Evolutionary conservation across 352 stramenopile genomes (phyloP).

Genomic region (Phytophthora vignae): DNA sequence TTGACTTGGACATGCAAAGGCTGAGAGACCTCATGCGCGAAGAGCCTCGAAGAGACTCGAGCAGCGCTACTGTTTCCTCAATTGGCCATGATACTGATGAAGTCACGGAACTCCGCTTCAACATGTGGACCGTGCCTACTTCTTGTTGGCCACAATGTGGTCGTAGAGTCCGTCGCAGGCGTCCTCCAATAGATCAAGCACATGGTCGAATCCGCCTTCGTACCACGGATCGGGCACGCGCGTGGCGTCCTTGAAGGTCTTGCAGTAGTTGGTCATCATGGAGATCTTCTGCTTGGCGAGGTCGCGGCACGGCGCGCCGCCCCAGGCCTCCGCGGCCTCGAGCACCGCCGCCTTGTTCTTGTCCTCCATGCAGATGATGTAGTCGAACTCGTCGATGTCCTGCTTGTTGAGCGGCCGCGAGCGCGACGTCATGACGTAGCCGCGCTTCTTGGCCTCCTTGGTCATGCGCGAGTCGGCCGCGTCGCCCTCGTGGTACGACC

Average conservation of each 20-base stretch:
- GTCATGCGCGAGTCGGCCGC: slow-evolving; percentile 83
- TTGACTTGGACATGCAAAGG: too few relatives aligned
- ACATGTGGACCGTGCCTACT: background rate
- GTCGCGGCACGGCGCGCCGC: slow-evolving; percentile 57
- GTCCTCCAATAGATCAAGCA: slow-evolving; percentile 91
- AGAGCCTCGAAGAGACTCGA: too few relatives aligned
- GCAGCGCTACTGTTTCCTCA: too few relatives aligned
- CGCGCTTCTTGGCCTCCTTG: slow-evolving; percentile 85
- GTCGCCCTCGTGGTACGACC: slow-evolving; percentile 92
- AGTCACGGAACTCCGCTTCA: background rate
- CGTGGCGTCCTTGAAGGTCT: slow-evolving; percentile 60
- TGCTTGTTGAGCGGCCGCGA: slow-evolving; percentile 73
- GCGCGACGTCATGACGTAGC: slow-evolving; percentile 81
- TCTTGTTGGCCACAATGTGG: slow-evolving; percentile 43
- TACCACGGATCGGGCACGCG: slow-evolving; percentile 88
- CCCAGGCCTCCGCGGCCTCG: slow-evolving; percentile 84
- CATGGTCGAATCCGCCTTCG: slow-evolving; percentile 91
- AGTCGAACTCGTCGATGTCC: slow-evolving; percentile 87
- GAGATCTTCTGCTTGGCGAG: slow-evolving; percentile 73
- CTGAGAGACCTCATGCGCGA: too few relatives aligned
- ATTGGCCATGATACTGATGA: too few relatives aligned
- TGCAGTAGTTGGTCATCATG: slow-evolving; percentile 89
- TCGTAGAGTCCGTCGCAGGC: slow-evolving; percentile 83
- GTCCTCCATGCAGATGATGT: slow-evolving; percentile 92
- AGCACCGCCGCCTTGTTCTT: slow-evolving; percentile 87